Conservation (phyloP, 1,284 basidiomycete species). For the Irpex lacteus region DNA sequence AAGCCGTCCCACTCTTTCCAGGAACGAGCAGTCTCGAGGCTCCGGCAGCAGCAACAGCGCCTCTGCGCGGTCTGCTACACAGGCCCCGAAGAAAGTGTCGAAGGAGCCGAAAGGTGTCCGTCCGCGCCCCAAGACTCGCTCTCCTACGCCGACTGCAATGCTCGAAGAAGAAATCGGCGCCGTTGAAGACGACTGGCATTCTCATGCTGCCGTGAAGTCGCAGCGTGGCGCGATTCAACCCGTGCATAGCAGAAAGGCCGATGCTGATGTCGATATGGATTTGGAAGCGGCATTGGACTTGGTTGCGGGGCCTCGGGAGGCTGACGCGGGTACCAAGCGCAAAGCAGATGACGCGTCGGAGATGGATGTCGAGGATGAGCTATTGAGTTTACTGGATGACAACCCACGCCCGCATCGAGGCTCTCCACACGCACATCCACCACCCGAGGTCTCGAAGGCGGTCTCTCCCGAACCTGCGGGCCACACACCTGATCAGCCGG, state of each 20-base stretch:
- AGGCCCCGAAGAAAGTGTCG: neutral
- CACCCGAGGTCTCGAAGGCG: neutral
- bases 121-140: slow-evolving; percentile 14
- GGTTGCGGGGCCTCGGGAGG: slow-evolving; percentile 15
- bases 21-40: neutral
- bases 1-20: neutral
- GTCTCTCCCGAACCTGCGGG: neutral
- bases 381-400: slow-evolving; percentile 60
- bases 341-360: slow-evolving; percentile 41
- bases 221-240: neutral
- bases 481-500: slow-evolving; percentile 4
- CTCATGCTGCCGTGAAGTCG: neutral
- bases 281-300: slow-evolving; percentile 20
- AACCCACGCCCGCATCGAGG: neutral
- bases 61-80: neutral
- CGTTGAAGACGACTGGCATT: neutral
- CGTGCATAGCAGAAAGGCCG: neutral
- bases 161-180: slow-evolving; percentile 43
- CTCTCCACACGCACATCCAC: neutral
- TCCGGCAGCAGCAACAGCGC: neutral
- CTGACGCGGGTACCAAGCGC: slow-evolving; percentile 26
- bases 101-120: slow-evolving; percentile 7
- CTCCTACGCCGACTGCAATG: slow-evolving; percentile 22
- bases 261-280: slow-evolving; percentile 25
- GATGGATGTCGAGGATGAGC: slow-evolving; percentile 67